Conservation (phyloP, 176 grass and related monocot genomes). For the Ensete ventricosum region DNA sequence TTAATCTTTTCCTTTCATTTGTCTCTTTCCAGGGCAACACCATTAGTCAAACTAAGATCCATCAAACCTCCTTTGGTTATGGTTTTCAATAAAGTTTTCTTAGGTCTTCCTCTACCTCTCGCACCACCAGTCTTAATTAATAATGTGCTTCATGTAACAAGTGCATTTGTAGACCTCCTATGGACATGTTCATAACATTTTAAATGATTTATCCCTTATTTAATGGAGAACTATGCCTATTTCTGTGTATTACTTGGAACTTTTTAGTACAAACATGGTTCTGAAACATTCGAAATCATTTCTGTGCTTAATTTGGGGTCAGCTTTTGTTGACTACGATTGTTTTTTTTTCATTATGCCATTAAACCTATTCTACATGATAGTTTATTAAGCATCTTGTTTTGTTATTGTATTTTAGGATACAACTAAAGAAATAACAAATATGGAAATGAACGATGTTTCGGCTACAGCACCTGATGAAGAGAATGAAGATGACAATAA, state of each 20-base stretch:
- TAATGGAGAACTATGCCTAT: not conserved
- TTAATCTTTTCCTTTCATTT: not conserved
- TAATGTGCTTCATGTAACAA: not conserved
- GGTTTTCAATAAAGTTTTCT: not conserved
- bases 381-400: not conserved
- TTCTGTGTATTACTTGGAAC: not conserved
- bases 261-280: not conserved
- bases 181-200: not conserved
- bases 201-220: not conserved
- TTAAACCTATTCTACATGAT: too few relatives aligned
- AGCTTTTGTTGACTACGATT: not conserved
- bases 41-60: too few relatives aligned
- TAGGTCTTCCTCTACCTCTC: not conserved
- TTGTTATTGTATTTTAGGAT: conserved; percentile 4
- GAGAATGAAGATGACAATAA: conserved; percentile 19
- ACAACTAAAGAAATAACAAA: not conserved
- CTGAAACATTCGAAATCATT: not conserved
- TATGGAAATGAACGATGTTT: conserved; percentile 19
- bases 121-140: not conserved
- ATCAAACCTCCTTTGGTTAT: too few relatives aligned
- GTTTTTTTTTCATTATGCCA: not conserved
- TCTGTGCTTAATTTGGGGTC: not conserved
- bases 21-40: too few relatives aligned
- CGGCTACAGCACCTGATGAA: conserved; percentile 15
- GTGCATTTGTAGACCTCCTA: not conserved